Percentiles rank a stretch among this genome's conserved stretches.
Evolutionary conservation across 495 filamentous ascomycete species (phyloP).

Genomic region (Penicillium alfredii): DNA sequence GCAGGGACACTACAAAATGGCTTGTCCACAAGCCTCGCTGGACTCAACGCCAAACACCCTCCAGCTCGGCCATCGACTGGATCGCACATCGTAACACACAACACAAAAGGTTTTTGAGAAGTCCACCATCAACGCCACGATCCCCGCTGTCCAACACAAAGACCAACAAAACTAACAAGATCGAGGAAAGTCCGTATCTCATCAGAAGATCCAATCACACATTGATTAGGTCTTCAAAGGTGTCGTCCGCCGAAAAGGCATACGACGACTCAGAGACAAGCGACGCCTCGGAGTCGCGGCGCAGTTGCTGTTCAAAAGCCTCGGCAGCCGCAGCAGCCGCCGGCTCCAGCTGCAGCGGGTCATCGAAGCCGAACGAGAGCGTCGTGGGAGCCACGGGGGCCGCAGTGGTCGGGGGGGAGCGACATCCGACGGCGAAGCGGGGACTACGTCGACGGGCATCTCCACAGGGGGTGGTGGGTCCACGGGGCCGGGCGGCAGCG

Average conservation of each 20-base stretch:
- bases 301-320: slow-evolving; percentile 26
- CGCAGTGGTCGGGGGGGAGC: slow-evolving; percentile 5
- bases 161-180: no score
- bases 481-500: background rate
- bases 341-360: slow-evolving; percentile 25
- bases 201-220: slow-evolving; percentile 8
- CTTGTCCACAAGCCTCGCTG: no score
- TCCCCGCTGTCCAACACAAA: background rate
- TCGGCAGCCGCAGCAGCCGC: slow-evolving; percentile 12
- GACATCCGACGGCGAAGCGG: slow-evolving; percentile 8
- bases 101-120: background rate
- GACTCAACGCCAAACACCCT: slow-evolving; percentile 21
- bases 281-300: slow-evolving; percentile 26
- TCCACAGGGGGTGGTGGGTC: slow-evolving; percentile 2
- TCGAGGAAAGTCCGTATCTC: slow-evolving; percentile 1
- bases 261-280: slow-evolving; percentile 26
- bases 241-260: slow-evolving; percentile 28
- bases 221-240: slow-evolving; percentile 33
- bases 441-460: slow-evolving; percentile 4
- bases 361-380: slow-evolving; percentile 36
- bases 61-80: slow-evolving; percentile 13
- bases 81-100: slow-evolving; percentile 10
- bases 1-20: no score
- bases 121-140: background rate
- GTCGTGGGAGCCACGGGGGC: slow-evolving; percentile 3